Percentiles rank a stretch among this genome's conserved stretches.
phyloP scores from a whole-genome alignment of 805 yeast species.

The Starmerella cellae region DNA sequence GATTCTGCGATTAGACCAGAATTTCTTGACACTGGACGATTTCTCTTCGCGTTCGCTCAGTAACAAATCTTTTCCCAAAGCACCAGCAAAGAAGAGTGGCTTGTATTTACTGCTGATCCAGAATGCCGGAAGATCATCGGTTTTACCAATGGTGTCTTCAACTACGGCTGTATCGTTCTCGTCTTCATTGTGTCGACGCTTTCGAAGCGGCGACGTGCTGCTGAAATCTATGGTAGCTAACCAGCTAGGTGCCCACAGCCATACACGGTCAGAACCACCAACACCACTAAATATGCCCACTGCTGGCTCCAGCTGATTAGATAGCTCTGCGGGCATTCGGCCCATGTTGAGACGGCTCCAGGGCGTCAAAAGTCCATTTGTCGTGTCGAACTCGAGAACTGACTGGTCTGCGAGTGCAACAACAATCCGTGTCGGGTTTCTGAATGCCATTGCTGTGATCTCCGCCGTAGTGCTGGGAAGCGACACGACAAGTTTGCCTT shows the following conservation, averaged over 20 bases:
- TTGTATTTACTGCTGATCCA: slow-evolving; percentile 68
- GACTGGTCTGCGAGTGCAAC: slow-evolving; percentile 63
- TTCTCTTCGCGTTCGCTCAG: slow-evolving; percentile 67
- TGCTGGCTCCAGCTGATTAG: slow-evolving; percentile 49
- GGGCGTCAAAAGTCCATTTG: slow-evolving; percentile 33
- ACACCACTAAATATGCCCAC: slow-evolving; percentile 51
- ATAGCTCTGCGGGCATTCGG: slow-evolving; percentile 52
- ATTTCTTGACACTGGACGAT: slow-evolving; percentile 29
- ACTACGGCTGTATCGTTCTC: slow-evolving; percentile 28
- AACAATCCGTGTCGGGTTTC: slow-evolving; percentile 39
- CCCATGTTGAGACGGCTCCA: slow-evolving; percentile 78
- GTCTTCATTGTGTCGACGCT: slow-evolving; percentile 22
- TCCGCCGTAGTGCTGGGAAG: slow-evolving; percentile 47
- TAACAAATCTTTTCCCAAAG: slow-evolving; percentile 41
- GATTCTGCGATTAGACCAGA: slow-evolving; percentile 25
- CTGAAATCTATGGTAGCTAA: slow-evolving; percentile 57
- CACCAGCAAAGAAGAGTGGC: slow-evolving; percentile 50
- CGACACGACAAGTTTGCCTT: slow-evolving; percentile 25
- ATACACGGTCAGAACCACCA: slow-evolving; percentile 35
- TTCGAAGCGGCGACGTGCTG: slow-evolving; percentile 38
- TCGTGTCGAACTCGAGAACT: slow-evolving; percentile 51
- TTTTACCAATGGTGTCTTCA: slow-evolving; percentile 3
- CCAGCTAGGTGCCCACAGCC: slow-evolving; percentile 89
- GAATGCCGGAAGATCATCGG: slow-evolving; percentile 28
- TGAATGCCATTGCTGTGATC: slow-evolving; percentile 51